Conservation (phyloP, 2,329 filamentous ascomycete species). For the Teratosphaeria pseudoeucalypti region DNA sequence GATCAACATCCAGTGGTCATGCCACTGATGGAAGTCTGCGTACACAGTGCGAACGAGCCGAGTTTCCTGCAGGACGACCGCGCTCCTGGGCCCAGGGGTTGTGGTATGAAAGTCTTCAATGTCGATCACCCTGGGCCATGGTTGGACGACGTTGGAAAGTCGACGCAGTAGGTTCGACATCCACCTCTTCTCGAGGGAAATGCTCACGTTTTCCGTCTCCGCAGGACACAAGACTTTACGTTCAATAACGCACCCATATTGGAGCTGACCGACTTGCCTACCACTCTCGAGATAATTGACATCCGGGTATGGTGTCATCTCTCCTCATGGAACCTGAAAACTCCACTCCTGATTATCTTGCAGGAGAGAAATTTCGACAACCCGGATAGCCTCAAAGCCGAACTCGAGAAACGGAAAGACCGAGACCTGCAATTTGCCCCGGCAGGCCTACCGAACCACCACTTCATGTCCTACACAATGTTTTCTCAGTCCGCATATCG, state of each 20-base stretch:
- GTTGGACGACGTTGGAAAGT: slow-evolving; percentile 6
- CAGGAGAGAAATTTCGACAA: not conserved
- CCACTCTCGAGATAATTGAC: slow-evolving; percentile 24
- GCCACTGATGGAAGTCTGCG: slow-evolving; percentile 1
- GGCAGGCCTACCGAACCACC: slow-evolving; percentile 26
- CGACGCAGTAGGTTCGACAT: not conserved
- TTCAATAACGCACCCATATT: slow-evolving; percentile 26
- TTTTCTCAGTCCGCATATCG: slow-evolving; percentile 24
- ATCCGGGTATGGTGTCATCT: slow-evolving; percentile 14
- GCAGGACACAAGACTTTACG: slow-evolving; percentile 20
- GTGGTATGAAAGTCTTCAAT: slow-evolving; percentile 14
- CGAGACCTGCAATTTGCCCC: slow-evolving; percentile 7
- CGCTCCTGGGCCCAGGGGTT: slow-evolving; percentile 12
- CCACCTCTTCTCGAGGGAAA: not conserved
- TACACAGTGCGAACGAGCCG: slow-evolving; percentile 14
- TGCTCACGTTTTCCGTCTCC: too few relatives aligned
- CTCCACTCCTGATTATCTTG: not conserved
- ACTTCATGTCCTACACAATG: slow-evolving; percentile 27
- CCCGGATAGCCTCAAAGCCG: slow-evolving; percentile 7
- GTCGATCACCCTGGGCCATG: slow-evolving; percentile 9
- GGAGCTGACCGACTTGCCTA: slow-evolving; percentile 24
- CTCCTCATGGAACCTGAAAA: slow-evolving; percentile 16
- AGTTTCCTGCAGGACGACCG: slow-evolving; percentile 14
- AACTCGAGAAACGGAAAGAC: slow-evolving; percentile 23
- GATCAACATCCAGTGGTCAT: too few relatives aligned